Evolutionary conservation across 2,329 filamentous ascomycete species (phyloP), one percentile per base, ranked within the genome.

Genomic region (Escovopsis weberi): DNA sequence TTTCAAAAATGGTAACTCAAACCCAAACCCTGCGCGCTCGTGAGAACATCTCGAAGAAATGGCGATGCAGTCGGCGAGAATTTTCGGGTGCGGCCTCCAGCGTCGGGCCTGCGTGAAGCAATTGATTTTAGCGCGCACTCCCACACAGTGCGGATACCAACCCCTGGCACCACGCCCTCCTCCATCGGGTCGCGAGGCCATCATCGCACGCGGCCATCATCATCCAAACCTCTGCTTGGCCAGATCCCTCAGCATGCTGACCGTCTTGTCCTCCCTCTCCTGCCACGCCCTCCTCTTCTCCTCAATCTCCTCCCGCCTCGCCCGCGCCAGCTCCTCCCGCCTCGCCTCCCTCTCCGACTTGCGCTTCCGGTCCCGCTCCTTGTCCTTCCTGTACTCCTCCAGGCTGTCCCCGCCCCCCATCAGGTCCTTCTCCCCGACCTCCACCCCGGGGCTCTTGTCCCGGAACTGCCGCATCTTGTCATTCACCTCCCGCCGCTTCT

Each of bases 311-410:
- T 78, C 86, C 46, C 72, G 70, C 55, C 77, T 75, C 10, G 85
- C 85, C 54, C 86, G 65, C 47, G 82, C 64, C 44, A 86, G 71
- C 63, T 94, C 88, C 60, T 95, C 88, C 53, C 84, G 73, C 45
- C 85, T 64, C 12, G 91, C 64, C 68, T 95, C 86, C 41, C 88
- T 63, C 60, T 94, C 87, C 51, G 79, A 85, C 70, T 89, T 93
- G 63, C 80, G 80, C 51, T 74, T 66, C 63, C 85, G 75, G 52
- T 77, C 68, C 45, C 68, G 73, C 50, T 75, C 73, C 59, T 82
- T 76, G 57, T 74, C 65, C 53, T 69, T 70, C 66, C 82, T 88
- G 49, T 80, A 78, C 45, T 86, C 82, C 1, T 72, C 74, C n/a
- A 80, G 52, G 11, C 70, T 72, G 39, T 73, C 73, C 37, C 73